Evolutionary conservation across 768 basidiomycete species (phyloP).

Genomic region (Pulveroboletus sp.): DNA sequence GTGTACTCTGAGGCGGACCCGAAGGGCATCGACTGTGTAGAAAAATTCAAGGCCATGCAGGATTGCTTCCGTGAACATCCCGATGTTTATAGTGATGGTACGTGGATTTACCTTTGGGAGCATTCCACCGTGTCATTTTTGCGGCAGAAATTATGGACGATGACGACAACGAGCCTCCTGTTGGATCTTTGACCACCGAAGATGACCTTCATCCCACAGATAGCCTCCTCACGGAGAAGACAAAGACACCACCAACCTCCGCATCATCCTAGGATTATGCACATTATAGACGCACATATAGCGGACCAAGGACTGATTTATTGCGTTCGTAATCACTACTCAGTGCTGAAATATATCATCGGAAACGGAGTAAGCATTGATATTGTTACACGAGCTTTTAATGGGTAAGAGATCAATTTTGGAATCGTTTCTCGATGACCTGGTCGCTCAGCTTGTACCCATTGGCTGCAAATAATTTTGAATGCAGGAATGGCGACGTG

Average conservation of each 20-base stretch:
- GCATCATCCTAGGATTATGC: constrained; percentile 5
- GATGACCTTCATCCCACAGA: constrained; percentile 4
- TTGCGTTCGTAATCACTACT: constrained; percentile 30
- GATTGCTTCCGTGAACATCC: constrained; percentile 95
- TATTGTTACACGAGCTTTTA: constrained; percentile 3
- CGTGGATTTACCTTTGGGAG: constrained; percentile 24
- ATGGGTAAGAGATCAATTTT: constrained; percentile 23
- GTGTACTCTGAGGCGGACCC: constrained; percentile 91
- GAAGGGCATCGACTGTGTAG: constrained; percentile 96
- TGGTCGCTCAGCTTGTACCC: constrained; percentile 72
- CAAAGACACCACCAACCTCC: constrained; percentile 4
- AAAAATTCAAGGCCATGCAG: constrained; percentile 97
- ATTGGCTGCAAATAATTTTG: constrained; percentile 80
- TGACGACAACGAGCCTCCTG: constrained; percentile 46
- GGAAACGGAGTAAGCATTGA: constrained; percentile 8
- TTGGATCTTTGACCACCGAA: constrained; percentile 1
- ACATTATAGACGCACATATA: constrained; percentile 22
- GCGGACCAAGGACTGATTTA: constrained; percentile 19
- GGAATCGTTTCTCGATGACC: constrained; percentile 73
- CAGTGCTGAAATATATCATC: constrained; percentile 18
- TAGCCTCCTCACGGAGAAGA: constrained; percentile 6
- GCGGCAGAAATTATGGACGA: constrained; percentile 62
- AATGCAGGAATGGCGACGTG: constrained; percentile 76
- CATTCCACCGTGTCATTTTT: constrained; percentile 3
- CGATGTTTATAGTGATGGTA: constrained; percentile 93